phyloP scores from a whole-genome alignment of 352 stramenopile species.

The Pythium phragmiticola region DNA sequence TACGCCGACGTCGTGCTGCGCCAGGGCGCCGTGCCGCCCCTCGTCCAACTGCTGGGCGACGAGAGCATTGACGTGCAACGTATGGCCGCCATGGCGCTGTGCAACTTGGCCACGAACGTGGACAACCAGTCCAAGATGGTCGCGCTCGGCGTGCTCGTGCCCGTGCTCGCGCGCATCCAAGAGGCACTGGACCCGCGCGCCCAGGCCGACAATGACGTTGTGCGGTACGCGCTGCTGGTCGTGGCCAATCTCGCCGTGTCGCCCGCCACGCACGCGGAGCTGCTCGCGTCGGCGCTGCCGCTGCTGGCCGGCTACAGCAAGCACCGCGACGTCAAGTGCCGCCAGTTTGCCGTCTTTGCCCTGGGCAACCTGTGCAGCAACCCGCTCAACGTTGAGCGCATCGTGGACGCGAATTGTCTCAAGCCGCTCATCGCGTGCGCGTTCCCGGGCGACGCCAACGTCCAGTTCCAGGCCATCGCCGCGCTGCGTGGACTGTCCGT shows the following conservation, averaged over 20 bases:
- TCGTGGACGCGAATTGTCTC: constrained; percentile 87
- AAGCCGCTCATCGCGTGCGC: constrained; percentile 94
- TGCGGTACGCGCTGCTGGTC: constrained; percentile 94
- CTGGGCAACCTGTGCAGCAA: constrained; percentile 95
- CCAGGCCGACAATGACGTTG: constrained; percentile 93
- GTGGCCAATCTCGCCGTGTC: constrained; percentile 92
- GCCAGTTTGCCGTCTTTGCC: constrained; percentile 95
- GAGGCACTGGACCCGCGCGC: constrained; percentile 91
- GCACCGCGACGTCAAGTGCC: constrained; percentile 94
- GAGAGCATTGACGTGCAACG: constrained; percentile 92
- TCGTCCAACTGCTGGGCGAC: constrained; percentile 88
- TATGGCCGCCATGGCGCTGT: constrained; percentile 95
- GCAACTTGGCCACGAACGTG: constrained; percentile 93
- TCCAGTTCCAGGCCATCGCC: constrained; percentile 97
- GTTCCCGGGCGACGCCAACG: constrained; percentile 92
- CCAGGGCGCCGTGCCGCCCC: constrained; percentile 74
- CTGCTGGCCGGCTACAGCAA: constrained; percentile 92
- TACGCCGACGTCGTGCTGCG: constrained; percentile 92
- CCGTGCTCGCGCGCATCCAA: constrained; percentile 87
- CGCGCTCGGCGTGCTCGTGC: constrained; percentile 77
- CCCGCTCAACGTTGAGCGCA: constrained; percentile 83
- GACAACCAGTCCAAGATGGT: constrained; percentile 94
- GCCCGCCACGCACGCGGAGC: constrained; percentile 71
- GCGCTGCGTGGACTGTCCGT: constrained; percentile 92
- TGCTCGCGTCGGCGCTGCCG: constrained; percentile 81